A percentile compares a stretch with the other conserved stretches of the same genome.
phyloP scores from a whole-genome alignment of 2,329 filamentous ascomycete genomes.

The Emericellopsis cladophorae region DNA sequence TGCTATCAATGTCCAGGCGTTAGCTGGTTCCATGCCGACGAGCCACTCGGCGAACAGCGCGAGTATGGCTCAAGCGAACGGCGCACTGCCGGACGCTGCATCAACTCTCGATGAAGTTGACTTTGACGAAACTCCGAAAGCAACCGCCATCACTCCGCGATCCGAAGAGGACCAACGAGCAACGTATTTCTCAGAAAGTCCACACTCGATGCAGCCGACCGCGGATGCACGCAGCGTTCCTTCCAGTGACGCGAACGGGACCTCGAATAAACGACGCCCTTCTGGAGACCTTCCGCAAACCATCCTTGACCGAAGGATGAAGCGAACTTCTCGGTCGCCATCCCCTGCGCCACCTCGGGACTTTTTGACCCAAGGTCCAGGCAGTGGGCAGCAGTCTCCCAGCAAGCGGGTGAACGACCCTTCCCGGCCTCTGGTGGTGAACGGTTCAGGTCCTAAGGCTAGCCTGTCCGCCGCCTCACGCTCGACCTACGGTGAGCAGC shows the following conservation, averaged over 20 bases:
- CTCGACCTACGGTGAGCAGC: constrained; percentile 1
- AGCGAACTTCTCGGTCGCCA: constrained; percentile 40
- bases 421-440: constrained; percentile 38
- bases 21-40: not conserved
- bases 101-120: constrained; percentile 43
- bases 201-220: no score
- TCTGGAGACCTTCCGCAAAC: constrained; percentile 41
- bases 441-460: constrained; percentile 29
- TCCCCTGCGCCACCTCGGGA: constrained; percentile 35
- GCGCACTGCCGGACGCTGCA: constrained; percentile 18
- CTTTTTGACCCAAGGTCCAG: constrained; percentile 27
- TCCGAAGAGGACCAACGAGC: constrained; percentile 29
- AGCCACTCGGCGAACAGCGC: constrained; percentile 21
- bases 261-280: constrained; percentile 26
- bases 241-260: no score
- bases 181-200: constrained; percentile 9
- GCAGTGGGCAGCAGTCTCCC: constrained; percentile 22
- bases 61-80: no score
- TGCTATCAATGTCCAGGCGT: not conserved
- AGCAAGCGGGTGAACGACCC: constrained; percentile 16
- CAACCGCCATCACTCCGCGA: constrained; percentile 29
- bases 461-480: constrained; percentile 11
- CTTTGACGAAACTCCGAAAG: constrained; percentile 29
- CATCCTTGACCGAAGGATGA: constrained; percentile 39
- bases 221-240: no score